Evolutionary conservation across 2,329 filamentous ascomycete species (phyloP).

Genomic region (Tolypocladium capitatum): DNA sequence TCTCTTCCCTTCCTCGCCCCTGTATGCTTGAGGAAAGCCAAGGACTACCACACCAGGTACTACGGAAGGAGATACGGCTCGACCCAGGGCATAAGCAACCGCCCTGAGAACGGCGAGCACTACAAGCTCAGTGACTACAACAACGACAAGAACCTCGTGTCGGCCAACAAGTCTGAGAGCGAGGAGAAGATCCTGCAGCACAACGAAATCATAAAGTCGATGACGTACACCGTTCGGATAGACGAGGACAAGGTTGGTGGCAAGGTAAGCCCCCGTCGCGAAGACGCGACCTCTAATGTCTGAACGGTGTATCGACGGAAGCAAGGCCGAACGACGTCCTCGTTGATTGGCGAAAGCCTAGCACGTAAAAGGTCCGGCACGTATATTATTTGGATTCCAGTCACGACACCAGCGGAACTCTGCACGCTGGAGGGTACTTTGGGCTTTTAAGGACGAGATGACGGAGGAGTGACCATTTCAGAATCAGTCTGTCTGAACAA

Average conservation of each 20-base stretch:
- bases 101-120: slow-evolving; percentile 13
- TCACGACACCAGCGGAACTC: background rate
- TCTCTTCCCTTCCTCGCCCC: slow-evolving; percentile 32
- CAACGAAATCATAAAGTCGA: slow-evolving; percentile 26
- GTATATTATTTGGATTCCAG: background rate
- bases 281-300: slow-evolving; percentile 2
- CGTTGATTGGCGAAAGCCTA: background rate
- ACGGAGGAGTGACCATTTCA: background rate
- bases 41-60: slow-evolving; percentile 25
- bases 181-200: slow-evolving; percentile 25
- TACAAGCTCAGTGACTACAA: slow-evolving; percentile 27
- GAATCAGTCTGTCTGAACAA: background rate
- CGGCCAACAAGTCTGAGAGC: slow-evolving; percentile 15
- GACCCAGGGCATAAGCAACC: slow-evolving; percentile 10
- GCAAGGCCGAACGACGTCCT: too few relatives aligned
- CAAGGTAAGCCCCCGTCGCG: background rate
- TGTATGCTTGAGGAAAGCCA: slow-evolving; percentile 28
- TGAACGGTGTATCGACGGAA: background rate
- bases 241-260: slow-evolving; percentile 12
- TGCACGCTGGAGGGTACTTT: background rate
- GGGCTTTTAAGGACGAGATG: background rate
- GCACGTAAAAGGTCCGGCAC: background rate
- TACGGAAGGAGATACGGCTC: slow-evolving; percentile 16
- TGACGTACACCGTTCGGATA: slow-evolving; percentile 27
- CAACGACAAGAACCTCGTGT: slow-evolving; percentile 17